Conservation (phyloP, 176 grass and related monocot species). For the Rhynchospora tenuis region DNA sequence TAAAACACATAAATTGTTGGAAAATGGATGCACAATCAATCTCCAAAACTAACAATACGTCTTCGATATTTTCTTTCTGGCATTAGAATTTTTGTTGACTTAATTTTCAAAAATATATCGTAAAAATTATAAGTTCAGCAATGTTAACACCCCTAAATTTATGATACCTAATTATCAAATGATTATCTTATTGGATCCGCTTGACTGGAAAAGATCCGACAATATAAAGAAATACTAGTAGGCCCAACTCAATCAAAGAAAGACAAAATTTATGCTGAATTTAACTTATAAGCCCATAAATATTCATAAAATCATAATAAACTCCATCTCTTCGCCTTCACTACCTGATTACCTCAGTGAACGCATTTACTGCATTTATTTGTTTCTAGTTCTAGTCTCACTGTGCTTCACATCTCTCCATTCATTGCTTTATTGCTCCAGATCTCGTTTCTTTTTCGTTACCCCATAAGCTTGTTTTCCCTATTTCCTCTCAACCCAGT, state of each 20-base stretch:
- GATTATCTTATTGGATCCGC: background rate
- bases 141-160: too few species aligned
- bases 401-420: background rate
- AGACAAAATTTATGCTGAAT: background rate
- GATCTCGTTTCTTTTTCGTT: background rate
- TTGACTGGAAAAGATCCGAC: too few species aligned
- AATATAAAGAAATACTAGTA: too few species aligned
- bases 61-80: too few species aligned
- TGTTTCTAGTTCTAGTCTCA: background rate
- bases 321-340: background rate
- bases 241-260: background rate
- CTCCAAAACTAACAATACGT: too few species aligned
- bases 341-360: too few species aligned
- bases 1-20: too few species aligned
- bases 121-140: too few species aligned
- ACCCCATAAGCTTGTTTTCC: background rate
- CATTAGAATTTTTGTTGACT: too few species aligned
- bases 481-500: background rate
- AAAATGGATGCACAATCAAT: too few species aligned
- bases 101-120: too few species aligned
- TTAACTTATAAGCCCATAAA: background rate
- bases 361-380: background rate
- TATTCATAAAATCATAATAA: background rate
- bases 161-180: background rate
- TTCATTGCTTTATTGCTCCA: background rate